Evolutionary conservation across 495 filamentous ascomycete species (phyloP), one percentile per base, ranked within the genome.

Genomic region (Aspergillus campestris): DNA sequence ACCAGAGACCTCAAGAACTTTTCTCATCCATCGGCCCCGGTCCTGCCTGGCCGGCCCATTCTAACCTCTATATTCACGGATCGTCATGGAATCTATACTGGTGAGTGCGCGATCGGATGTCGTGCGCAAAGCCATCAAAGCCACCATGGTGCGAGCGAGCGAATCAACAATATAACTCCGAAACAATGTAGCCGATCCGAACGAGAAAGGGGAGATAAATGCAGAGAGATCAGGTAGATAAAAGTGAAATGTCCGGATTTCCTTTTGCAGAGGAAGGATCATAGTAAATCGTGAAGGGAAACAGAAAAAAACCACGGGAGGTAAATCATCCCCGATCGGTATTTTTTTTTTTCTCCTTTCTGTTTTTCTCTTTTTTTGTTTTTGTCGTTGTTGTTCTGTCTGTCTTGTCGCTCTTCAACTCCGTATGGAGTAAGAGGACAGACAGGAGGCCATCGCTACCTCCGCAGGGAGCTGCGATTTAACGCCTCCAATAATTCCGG

Each of bases 401-500:
- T 24, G 18, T 24, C 18, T 34, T 29, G 34, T 38, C 15, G 42
- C 29, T 40, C 31, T 13, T 35, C 38, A 36, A 24, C 29, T 30
- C 11, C 31, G 31, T 34, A 28, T 5, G 30, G 56, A 45, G 45
- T 38, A 54, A 54, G 41, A 49, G 58, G 58, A 14, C 37, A 47
- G 44, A 28, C 11, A 31, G 9, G 38, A 42, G 31, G 54, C 45
- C 37, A 38, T 42, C 52, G 35, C 60, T 75, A 80, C 51, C 73
- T 67, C 52, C 69, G 71, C 50, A 95, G 80, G 8, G 83, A 89
- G 56, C 90, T 92, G 55, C 84, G 73, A 57, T 87, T 82, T 41
- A 96, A 71, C 14, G 92, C 92, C 62, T 90, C 82, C 52, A 89
- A 67, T 45, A 98, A 73, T 73, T 97, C 94, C 11, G 91, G 91